Conservation (phyloP, 1,284 basidiomycete species). For the Trichosporon inkin region DNA sequence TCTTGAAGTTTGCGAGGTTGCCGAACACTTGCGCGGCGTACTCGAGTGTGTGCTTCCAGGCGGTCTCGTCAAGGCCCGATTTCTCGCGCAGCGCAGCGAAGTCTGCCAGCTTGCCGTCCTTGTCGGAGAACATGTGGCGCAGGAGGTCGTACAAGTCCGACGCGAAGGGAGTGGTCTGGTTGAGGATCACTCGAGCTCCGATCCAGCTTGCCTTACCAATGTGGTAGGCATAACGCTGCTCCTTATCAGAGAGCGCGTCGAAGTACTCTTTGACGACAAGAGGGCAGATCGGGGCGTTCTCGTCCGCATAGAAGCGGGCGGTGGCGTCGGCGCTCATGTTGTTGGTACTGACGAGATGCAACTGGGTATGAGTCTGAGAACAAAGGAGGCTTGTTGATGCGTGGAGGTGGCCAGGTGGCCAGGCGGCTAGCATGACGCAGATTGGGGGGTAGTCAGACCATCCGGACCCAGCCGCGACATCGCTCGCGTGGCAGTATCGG, state of each 20-base stretch:
- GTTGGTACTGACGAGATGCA: not conserved
- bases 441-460: not conserved
- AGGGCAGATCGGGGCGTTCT: constrained; percentile 24
- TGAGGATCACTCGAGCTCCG: constrained; percentile 21
- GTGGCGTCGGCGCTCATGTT: not conserved
- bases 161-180: constrained; percentile 21
- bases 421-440: not conserved
- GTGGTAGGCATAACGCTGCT: constrained; percentile 23
- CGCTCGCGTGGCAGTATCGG: constrained; percentile 4
- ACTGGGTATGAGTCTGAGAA: not conserved
- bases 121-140: constrained; percentile 12
- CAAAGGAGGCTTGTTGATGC: not conserved
- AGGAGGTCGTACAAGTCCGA: constrained; percentile 20
- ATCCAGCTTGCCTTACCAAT: constrained; percentile 20
- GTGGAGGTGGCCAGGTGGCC: not conserved
- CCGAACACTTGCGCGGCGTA: constrained; percentile 20
- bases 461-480: not conserved
- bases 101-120: constrained; percentile 16
- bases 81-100: constrained; percentile 8
- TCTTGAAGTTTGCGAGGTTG: constrained; percentile 26
- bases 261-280: constrained; percentile 23
- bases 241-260: constrained; percentile 14
- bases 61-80: constrained; percentile 14
- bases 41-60: constrained; percentile 16
- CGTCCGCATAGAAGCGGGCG: constrained; percentile 22